Conservation (phyloP, 2,329 filamentous ascomycete species). For the Beauveria sp. region DNA sequence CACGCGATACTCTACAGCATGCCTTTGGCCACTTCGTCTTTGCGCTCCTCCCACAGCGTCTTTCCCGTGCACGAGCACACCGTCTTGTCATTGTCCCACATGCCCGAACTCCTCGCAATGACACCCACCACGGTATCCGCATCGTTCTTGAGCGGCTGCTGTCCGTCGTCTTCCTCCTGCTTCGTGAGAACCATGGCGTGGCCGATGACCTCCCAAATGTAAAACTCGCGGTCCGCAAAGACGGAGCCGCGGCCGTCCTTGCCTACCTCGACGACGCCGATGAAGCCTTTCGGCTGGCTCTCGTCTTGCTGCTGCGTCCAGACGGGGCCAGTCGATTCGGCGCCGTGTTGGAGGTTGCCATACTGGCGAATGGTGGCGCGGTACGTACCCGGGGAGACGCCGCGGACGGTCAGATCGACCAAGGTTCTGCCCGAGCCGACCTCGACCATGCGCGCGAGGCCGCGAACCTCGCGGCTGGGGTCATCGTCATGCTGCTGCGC, state of each 20-base stretch:
- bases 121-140: slow-evolving; percentile 84
- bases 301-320: slow-evolving; percentile 55
- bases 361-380: slow-evolving; percentile 76
- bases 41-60: slow-evolving; percentile 95
- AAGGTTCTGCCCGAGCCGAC: slow-evolving; percentile 71
- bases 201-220: slow-evolving; percentile 95
- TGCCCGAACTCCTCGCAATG: slow-evolving; percentile 89
- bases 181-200: slow-evolving; percentile 80
- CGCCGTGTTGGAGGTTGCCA: slow-evolving; percentile 79
- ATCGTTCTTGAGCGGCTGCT: slow-evolving; percentile 59
- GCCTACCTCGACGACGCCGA: slow-evolving; percentile 71
- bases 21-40: slow-evolving; percentile 79
- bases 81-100: slow-evolving; percentile 98
- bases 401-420: slow-evolving; percentile 79
- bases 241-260: slow-evolving; percentile 67
- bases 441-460: slow-evolving; percentile 89
- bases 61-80: slow-evolving; percentile 97
- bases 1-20: slow-evolving; percentile 57
- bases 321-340: slow-evolving; percentile 72
- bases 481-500: slow-evolving; percentile 27
- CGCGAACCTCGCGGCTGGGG: slow-evolving; percentile 58
- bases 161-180: slow-evolving; percentile 42
- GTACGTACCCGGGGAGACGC: slow-evolving; percentile 74
- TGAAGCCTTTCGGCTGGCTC: slow-evolving; percentile 41
- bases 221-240: slow-evolving; percentile 74